Evolutionary conservation across 2,329 filamentous ascomycete genomes (phyloP).

Genomic region (Ascochyta clinopodiicola): DNA sequence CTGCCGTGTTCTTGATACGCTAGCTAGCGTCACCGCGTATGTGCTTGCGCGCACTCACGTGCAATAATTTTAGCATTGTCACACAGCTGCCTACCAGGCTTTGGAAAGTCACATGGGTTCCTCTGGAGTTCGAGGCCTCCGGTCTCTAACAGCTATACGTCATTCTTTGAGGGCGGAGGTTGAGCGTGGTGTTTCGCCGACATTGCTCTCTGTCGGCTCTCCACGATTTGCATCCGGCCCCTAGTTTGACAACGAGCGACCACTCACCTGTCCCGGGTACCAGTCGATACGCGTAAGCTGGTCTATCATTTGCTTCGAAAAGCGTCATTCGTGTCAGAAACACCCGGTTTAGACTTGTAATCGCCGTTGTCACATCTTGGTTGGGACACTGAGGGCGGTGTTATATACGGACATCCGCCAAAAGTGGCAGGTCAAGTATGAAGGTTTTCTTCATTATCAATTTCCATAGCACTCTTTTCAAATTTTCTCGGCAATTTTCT

Average conservation of each 20-base stretch:
- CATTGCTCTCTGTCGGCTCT: conserved; percentile 38
- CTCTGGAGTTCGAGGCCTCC: neutral
- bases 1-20: conserved; percentile 2
- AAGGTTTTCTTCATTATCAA: neutral
- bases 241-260: conserved; percentile 18
- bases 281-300: conserved; percentile 34
- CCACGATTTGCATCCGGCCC: conserved; percentile 27
- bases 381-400: conserved; percentile 11
- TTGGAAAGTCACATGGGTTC: neutral
- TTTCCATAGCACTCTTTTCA: neutral
- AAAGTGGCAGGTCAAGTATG: conserved; percentile 7
- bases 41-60: conserved; percentile 4
- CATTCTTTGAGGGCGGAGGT: conserved; percentile 24
- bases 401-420: neutral
- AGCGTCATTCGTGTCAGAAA: conserved; percentile 24
- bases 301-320: conserved; percentile 14
- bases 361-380: conserved; percentile 15
- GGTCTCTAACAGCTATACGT: neutral
- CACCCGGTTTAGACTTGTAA: conserved; percentile 8
- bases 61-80: neutral
- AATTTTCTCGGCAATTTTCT: neutral
- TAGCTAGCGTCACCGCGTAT: neutral
- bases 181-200: conserved; percentile 33
- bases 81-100: neutral
- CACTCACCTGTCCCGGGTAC: conserved; percentile 16